Evolutionary conservation across 129 eudicot genomes (phyloP).

Genomic region (Sambucus nigra): DNA sequence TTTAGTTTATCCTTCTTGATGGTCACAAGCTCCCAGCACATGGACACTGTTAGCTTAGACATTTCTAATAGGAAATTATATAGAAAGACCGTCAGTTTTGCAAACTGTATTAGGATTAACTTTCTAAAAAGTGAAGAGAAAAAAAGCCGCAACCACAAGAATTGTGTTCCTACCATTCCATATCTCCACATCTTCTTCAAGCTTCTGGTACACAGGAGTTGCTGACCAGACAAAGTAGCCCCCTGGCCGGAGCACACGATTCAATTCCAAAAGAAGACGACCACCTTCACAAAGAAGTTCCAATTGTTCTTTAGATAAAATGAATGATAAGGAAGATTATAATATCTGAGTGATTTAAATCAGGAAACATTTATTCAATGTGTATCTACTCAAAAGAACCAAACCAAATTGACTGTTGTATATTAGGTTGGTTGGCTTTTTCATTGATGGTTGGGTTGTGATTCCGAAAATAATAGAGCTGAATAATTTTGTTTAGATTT

Average conservation of each 20-base stretch:
- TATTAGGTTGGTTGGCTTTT: too few species aligned
- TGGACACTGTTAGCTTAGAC: constrained; percentile 59
- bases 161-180: constrained; percentile 49
- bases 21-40: constrained; percentile 90
- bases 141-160: background rate
- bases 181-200: constrained; percentile 65
- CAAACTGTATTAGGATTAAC: background rate
- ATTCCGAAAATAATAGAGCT: too few species aligned
- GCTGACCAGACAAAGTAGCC: constrained; percentile 91
- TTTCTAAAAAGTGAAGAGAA: background rate
- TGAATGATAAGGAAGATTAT: background rate
- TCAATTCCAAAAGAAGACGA: constrained; percentile 65
- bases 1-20: constrained; percentile 62
- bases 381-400: too few species aligned
- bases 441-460: too few species aligned
- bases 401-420: too few species aligned
- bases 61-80: constrained; percentile 34
- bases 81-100: constrained; percentile 4
- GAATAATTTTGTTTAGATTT: too few species aligned
- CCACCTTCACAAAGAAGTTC: constrained; percentile 45
- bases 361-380: background rate
- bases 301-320: constrained; percentile 1
- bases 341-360: constrained; percentile 1
- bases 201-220: constrained; percentile 82
- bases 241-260: constrained; percentile 84